Evolutionary conservation across 176 grass and related monocot species (phyloP).

Genomic region (Aegilops bicornis): DNA sequence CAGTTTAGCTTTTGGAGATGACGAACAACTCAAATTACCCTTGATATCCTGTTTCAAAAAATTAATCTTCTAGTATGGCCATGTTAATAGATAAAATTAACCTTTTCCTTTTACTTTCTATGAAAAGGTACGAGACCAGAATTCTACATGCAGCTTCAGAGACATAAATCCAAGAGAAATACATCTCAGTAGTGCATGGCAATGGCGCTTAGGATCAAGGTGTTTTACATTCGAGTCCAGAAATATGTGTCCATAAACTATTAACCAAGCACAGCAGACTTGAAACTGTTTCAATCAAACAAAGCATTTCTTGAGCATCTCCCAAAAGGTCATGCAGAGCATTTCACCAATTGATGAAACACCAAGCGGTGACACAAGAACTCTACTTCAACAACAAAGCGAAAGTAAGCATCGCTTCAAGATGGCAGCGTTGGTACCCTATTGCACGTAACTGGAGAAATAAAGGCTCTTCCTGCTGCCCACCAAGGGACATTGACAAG

Average conservation of each 20-base stretch:
- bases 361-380: not conserved
- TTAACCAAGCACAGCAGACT: not conserved
- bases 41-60: too few species aligned
- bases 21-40: too few species aligned
- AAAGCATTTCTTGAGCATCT: not conserved
- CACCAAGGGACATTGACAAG: not conserved
- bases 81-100: too few species aligned
- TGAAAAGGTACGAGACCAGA: too few species aligned
- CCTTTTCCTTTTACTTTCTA: too few species aligned
- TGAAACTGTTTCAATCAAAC: not conserved
- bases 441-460: not conserved
- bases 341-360: not conserved
- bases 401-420: not conserved
- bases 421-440: conserved; percentile 2
- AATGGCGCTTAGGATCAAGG: not conserved
- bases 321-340: not conserved
- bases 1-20: too few species aligned
- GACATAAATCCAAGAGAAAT: too few species aligned
- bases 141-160: too few species aligned
- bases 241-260: not conserved
- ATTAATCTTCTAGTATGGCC: too few species aligned
- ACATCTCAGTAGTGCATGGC: too few species aligned
- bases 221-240: not conserved
- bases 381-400: not conserved
- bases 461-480: not conserved